These are phyloP conservation scores for Plasmopara halstedii DNA, from an alignment of 352 stramenopile species.

Conservation along the genomic window DNA sequence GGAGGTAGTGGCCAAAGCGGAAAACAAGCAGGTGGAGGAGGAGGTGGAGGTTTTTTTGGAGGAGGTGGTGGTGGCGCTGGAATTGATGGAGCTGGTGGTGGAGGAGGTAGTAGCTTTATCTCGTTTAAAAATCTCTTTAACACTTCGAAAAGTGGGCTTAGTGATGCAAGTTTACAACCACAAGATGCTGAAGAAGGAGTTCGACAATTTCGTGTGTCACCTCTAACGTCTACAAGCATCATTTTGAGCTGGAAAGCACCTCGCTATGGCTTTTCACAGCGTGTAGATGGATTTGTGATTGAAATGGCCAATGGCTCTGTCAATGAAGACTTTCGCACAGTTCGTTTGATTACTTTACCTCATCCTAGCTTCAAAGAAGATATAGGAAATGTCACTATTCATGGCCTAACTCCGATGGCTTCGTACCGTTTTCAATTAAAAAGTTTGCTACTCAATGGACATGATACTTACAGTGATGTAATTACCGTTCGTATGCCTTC, in stretches of 20 bases:
- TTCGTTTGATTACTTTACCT: conserved; percentile 22
- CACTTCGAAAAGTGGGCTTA: conserved; percentile 3
- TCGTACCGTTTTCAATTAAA: conserved; percentile 57
- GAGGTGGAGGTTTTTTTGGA: conserved; percentile 65
- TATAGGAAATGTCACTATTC: conserved; percentile 17
- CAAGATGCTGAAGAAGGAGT: conserved; percentile 20
- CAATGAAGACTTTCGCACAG: conserved; percentile 50
- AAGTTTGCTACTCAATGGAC: conserved; percentile 31
- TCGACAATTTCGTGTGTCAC: conserved; percentile 9
- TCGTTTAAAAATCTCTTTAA: conserved; percentile 17
- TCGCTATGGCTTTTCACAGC: conserved; percentile 29
- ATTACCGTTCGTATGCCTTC: conserved; percentile 26
- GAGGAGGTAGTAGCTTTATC: conserved; percentile 56
- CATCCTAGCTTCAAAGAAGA: conserved; percentile 3
- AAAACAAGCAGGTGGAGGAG: conserved; percentile 69
- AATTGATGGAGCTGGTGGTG: conserved; percentile 49
- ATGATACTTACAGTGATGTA: conserved; percentile 28
- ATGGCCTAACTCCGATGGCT: conserved; percentile 14
- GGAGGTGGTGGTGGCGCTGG: conserved; percentile 61
- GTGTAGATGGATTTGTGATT: conserved; percentile 39
- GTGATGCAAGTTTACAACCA: conserved; percentile 10
- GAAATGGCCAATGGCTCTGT: conserved; percentile 52
- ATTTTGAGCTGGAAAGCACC: conserved; percentile 33
- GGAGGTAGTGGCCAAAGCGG: conserved; percentile 69
- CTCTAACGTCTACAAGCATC: conserved; percentile 31